Evolutionary conservation across 495 filamentous ascomycete species (phyloP).

Genomic region (Xylaria longipes): DNA sequence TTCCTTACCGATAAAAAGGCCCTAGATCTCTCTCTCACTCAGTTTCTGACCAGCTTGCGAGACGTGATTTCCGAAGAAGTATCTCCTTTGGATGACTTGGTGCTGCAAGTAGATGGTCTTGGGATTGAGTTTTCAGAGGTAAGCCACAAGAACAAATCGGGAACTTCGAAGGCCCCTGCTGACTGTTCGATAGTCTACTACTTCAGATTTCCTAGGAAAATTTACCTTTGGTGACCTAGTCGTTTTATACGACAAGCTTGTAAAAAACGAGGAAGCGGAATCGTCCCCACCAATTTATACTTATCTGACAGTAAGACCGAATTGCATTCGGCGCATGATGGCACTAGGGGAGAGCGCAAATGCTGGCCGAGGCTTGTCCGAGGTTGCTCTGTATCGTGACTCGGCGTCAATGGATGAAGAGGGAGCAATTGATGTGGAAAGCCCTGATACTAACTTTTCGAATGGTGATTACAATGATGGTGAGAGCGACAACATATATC

Average conservation of each 20-base stretch:
- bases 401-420: constrained; percentile 27
- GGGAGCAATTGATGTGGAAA: constrained; percentile 18
- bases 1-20: constrained; percentile 74
- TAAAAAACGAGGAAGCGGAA: constrained; percentile 40
- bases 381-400: constrained; percentile 40
- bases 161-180: constrained; percentile 22
- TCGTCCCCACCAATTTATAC: constrained; percentile 34
- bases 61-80: constrained; percentile 71
- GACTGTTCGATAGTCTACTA: constrained; percentile 36
- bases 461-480: constrained; percentile 58
- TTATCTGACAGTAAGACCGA: constrained; percentile 42
- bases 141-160: constrained; percentile 36
- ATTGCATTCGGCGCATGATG: constrained; percentile 39
- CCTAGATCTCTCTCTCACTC: constrained; percentile 60
- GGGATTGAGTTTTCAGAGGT: constrained; percentile 77
- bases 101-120: constrained; percentile 70
- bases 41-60: constrained; percentile 70
- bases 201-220: constrained; percentile 33
- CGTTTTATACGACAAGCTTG: constrained; percentile 46
- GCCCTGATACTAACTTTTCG: constrained; percentile 25
- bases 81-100: constrained; percentile 69
- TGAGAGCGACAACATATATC: constrained; percentile 36
- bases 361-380: constrained; percentile 39
- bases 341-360: constrained; percentile 41
- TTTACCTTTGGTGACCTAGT: constrained; percentile 46